phyloP scores from a whole-genome alignment of 2,329 filamentous ascomycete genomes.

The Cytospora paraplurivora region DNA sequence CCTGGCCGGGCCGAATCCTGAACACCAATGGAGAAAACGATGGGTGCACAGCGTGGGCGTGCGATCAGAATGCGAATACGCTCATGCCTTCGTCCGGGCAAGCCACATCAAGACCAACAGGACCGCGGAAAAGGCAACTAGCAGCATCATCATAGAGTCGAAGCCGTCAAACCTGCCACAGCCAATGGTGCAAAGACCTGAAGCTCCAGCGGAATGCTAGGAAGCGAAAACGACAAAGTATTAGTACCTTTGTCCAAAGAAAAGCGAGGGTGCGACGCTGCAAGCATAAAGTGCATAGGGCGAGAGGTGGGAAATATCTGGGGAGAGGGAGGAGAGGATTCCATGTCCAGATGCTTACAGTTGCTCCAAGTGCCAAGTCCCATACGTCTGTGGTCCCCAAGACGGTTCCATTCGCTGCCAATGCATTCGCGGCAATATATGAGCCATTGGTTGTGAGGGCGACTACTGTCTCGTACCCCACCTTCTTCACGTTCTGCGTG shows the following conservation, averaged over 20 bases:
- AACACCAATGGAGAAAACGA: not conserved
- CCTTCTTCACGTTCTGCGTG: slow-evolving; percentile 25
- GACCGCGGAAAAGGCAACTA: slow-evolving; percentile 18
- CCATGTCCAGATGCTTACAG: slow-evolving; percentile 15
- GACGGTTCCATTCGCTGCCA: slow-evolving; percentile 24
- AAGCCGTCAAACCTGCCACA: slow-evolving; percentile 26
- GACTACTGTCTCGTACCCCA: slow-evolving; percentile 25
- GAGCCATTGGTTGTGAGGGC: slow-evolving; percentile 23
- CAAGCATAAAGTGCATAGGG: not conserved
- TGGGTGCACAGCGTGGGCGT: not conserved
- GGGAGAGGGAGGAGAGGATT: not conserved
- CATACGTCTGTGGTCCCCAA: slow-evolving; percentile 27
- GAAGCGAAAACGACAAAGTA: not conserved
- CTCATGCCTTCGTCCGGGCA: slow-evolving; percentile 9
- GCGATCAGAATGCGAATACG: not conserved
- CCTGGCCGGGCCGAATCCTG: not conserved
- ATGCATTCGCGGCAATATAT: slow-evolving; percentile 24
- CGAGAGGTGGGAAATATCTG: not conserved
- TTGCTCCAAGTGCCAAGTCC: slow-evolving; percentile 26
- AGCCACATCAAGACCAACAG: slow-evolving; percentile 21
- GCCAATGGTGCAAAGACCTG: slow-evolving; percentile 27
- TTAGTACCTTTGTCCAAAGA: not conserved
- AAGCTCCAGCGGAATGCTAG: slow-evolving; percentile 26
- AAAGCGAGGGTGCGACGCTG: not conserved
- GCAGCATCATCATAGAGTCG: slow-evolving; percentile 24